Evolutionary conservation across 108 stramenopile genomes (phyloP).

Genomic region (Tribonema minus): DNA sequence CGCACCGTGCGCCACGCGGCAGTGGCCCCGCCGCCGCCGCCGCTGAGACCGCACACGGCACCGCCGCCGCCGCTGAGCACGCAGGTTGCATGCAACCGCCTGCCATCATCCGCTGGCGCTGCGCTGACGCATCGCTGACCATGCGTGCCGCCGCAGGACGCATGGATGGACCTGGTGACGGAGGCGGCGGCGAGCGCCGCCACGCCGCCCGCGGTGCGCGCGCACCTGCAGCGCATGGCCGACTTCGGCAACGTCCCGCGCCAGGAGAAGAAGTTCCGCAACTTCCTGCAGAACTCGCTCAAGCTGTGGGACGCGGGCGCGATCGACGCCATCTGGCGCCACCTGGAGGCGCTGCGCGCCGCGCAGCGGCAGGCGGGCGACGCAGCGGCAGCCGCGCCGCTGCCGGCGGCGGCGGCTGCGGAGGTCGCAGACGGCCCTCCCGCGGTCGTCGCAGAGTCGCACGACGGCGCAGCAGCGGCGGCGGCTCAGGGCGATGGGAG

Average conservation of each 20-base stretch:
- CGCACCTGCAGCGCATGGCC: slow-evolving; percentile 35
- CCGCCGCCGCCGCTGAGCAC: too few relatives aligned
- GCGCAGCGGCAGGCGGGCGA: not conserved
- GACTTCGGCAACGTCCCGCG: slow-evolving; percentile 57
- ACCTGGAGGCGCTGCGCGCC: slow-evolving; percentile 10
- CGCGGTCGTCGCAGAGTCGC: too few relatives aligned
- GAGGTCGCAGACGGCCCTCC: not conserved
- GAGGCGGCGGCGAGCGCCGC: slow-evolving; percentile 21
- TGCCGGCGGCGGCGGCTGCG: not conserved
- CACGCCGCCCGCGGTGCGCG: slow-evolving; percentile 9
- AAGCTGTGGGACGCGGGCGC: slow-evolving; percentile 11
- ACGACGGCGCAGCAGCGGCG: too few relatives aligned
- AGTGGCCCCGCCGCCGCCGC: too few relatives aligned
- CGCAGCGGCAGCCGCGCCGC: not conserved
- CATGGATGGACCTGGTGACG: slow-evolving; percentile 24
- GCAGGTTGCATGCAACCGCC: too few relatives aligned
- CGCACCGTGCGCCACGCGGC: too few relatives aligned
- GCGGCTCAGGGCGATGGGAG: not conserved
- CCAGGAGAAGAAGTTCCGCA: slow-evolving; percentile 61
- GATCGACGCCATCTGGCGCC: slow-evolving; percentile 6
- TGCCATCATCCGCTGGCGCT: too few relatives aligned
- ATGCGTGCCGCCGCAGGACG: slow-evolving; percentile 2
- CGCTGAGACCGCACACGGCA: too few relatives aligned
- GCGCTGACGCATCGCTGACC: too few relatives aligned
- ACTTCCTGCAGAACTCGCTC: slow-evolving; percentile 53